Percentiles rank a stretch among this genome's conserved stretches.
These are phyloP conservation scores for Phoma sp. DNA, from an alignment of 2,329 filamentous ascomycete genomes.

Conservation along the genomic window DNA sequence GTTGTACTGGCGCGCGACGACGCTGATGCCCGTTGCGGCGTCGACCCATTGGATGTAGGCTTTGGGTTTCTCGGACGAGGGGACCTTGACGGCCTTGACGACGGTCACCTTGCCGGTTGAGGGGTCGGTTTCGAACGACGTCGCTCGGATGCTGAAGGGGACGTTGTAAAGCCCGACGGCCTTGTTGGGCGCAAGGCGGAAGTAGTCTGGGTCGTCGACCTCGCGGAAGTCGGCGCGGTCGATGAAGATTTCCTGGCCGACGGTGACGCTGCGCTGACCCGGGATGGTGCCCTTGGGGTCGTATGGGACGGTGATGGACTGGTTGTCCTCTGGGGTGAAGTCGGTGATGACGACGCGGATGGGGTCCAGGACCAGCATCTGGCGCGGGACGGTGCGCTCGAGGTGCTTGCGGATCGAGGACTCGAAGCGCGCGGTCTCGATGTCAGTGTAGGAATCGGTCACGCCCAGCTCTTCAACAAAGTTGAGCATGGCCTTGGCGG, in stretches of 20 bases:
- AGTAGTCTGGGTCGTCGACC: conserved; percentile 74
- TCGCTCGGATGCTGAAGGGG: conserved; percentile 71
- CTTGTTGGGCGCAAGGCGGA: conserved; percentile 77
- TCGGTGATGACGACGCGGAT: conserved; percentile 83
- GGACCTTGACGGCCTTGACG: conserved; percentile 70
- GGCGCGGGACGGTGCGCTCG: conserved; percentile 82
- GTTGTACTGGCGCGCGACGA: conserved; percentile 76
- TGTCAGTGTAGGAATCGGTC: conserved; percentile 79
- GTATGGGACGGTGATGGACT: conserved; percentile 75
- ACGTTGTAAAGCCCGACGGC: conserved; percentile 75
- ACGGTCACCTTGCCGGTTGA: conserved; percentile 68
- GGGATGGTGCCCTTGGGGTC: conserved; percentile 73
- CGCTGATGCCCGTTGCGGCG: conserved; percentile 65
- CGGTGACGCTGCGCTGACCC: conserved; percentile 62
- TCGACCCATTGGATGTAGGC: conserved; percentile 86
- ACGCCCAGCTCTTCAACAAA: conserved; percentile 93
- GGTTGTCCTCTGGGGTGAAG: conserved; percentile 69
- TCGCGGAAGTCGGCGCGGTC: conserved; percentile 81
- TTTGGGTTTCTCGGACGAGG: conserved; percentile 71
- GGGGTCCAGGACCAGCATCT: conserved; percentile 89
- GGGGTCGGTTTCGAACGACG: conserved; percentile 69
- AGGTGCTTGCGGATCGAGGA: conserved; percentile 84
- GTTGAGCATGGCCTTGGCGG: conserved; percentile 83
- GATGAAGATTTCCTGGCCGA: conserved; percentile 84
- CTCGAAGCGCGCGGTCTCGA: conserved; percentile 83